Evolutionary conservation across 1,139 yeast species (phyloP).

Genomic region (Magnusiomyces ingens): DNA sequence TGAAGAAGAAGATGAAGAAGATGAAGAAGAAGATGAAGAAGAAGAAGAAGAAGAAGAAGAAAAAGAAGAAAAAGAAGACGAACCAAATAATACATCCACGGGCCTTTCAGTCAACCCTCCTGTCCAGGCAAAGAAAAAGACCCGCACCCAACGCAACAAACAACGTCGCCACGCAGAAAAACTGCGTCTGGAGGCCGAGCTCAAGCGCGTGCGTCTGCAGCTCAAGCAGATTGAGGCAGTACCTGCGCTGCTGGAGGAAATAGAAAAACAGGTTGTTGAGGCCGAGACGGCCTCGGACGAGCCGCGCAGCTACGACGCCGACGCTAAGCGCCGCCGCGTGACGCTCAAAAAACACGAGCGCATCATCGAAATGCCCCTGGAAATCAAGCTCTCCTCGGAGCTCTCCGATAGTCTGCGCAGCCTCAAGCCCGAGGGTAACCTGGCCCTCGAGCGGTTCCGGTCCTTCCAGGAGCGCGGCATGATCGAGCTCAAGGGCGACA

Average conservation of each 20-base stretch:
- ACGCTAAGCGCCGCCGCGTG: conserved; percentile 25
- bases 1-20: conserved; percentile 28
- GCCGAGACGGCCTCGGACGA: conserved; percentile 8
- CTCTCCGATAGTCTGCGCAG: conserved; percentile 77
- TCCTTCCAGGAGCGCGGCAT: conserved; percentile 77
- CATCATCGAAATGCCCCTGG: conserved; percentile 59
- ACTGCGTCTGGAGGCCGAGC: conserved; percentile 47
- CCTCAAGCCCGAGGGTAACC: conserved; percentile 85
- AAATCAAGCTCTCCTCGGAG: conserved; percentile 85
- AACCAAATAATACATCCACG: neutral
- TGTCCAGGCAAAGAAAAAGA: conserved; percentile 63
- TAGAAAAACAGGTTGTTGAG: conserved; percentile 29
- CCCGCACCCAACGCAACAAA: conserved; percentile 68
- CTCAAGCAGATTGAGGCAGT: conserved; percentile 46
- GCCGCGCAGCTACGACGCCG: conserved; percentile 22
- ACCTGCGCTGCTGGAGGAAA: conserved; percentile 24
- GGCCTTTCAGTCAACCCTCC: conserved; percentile 66
- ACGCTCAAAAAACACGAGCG: conserved; percentile 43
- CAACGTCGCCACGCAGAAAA: conserved; percentile 61
- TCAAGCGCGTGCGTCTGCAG: conserved; percentile 55
- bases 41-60: conserved; percentile 20
- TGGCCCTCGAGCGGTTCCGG: conserved; percentile 75
- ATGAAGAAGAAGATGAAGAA: conserved; percentile 28
- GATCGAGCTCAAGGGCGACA: conserved; percentile 62
- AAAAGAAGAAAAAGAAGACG: conserved; percentile 30